A percentile compares a stretch with the other conserved stretches of the same genome.
These are phyloP conservation scores for Solioccasus polychromus DNA, from an alignment of 768 basidiomycete species.

Conservation along the genomic window DNA sequence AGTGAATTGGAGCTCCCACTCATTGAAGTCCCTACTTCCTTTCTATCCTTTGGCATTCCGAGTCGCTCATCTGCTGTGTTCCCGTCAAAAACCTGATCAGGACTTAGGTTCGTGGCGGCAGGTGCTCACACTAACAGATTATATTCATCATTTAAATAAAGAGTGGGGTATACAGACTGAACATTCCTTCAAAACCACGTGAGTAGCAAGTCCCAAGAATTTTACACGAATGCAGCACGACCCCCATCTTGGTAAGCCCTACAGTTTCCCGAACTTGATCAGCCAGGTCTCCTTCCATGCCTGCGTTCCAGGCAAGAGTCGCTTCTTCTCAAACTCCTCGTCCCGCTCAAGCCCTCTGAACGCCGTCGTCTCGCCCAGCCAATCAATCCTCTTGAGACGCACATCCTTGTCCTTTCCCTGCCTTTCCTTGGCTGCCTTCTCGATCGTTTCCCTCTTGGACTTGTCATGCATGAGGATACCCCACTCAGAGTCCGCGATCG, in stretches of 20 bases:
- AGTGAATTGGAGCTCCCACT: too few relatives aligned
- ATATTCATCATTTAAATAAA: background rate
- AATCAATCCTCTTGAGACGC: constrained; percentile 57
- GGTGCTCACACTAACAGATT: too few relatives aligned
- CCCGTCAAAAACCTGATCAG: too few relatives aligned
- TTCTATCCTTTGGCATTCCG: too few relatives aligned
- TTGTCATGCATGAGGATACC: constrained; percentile 47
- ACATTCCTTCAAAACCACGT: too few relatives aligned
- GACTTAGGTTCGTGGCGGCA: too few relatives aligned
- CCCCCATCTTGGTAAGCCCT: background rate
- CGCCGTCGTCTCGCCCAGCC: constrained; percentile 53
- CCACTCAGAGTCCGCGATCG: constrained; percentile 67
- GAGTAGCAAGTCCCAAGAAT: background rate
- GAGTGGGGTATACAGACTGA: background rate
- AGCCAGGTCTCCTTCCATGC: constrained; percentile 56
- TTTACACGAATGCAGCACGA: background rate
- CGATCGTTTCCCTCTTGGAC: constrained; percentile 41
- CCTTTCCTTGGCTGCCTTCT: constrained; percentile 51
- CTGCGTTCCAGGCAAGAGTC: constrained; percentile 45
- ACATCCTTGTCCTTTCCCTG: constrained; percentile 35
- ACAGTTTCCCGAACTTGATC: constrained; percentile 43
- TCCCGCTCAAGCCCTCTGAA: constrained; percentile 65
- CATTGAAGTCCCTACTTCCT: too few relatives aligned
- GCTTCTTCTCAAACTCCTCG: constrained; percentile 50
- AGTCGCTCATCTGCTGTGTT: too few relatives aligned